These are phyloP conservation scores for Solanum hybrid DNA, from an alignment of 305 asterid genomes.

Conservation along the genomic window DNA sequence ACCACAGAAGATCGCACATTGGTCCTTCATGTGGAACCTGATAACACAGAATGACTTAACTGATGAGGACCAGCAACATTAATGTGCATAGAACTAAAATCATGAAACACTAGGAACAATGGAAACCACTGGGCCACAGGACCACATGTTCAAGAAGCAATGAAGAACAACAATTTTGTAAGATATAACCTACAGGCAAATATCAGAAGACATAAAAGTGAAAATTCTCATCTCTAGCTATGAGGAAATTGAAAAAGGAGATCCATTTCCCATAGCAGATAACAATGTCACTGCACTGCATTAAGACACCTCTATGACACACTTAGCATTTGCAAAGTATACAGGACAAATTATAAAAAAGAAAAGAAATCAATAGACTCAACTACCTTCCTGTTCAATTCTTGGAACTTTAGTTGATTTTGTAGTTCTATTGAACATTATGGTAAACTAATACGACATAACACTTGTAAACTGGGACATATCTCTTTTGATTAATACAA, in stretches of 20 bases:
- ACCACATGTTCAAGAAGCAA: neutral
- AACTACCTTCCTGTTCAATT: neutral
- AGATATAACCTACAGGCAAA: neutral
- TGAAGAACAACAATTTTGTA: neutral
- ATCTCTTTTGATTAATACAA: neutral
- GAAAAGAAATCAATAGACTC: neutral
- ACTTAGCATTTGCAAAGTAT: neutral
- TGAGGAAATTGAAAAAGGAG: neutral
- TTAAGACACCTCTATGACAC: neutral
- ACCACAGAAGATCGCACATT: slow-evolving; percentile 81
- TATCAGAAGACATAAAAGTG: neutral
- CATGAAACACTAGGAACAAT: neutral
- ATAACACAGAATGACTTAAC: neutral
- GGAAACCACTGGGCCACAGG: neutral
- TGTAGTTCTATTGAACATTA: neutral
- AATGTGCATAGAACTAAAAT: neutral
- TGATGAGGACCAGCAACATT: neutral
- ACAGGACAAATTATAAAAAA: neutral
- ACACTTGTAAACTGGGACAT: neutral
- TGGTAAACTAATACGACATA: neutral
- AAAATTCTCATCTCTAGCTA: neutral
- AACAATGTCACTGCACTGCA: neutral
- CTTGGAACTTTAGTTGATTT: neutral
- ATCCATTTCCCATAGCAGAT: neutral
- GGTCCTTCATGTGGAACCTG: slow-evolving; percentile 84